Evolutionary conservation across 805 yeast species (phyloP).

Genomic region (Danielia reshetovae): DNA sequence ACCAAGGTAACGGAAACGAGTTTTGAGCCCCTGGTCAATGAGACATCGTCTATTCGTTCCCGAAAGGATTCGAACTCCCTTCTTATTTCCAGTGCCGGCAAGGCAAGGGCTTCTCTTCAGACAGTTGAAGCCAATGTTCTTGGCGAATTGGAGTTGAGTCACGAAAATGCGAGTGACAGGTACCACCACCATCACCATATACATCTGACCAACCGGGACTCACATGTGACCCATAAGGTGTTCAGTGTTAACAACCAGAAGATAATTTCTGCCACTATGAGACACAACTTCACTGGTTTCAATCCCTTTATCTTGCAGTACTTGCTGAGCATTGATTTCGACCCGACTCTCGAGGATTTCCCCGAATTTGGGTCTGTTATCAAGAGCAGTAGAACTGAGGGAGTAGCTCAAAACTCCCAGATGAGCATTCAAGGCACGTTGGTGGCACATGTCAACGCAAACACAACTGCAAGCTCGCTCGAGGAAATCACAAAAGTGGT

Average conservation of each 20-base stretch:
- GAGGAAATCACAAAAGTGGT: constrained; percentile 51
- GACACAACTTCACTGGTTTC: constrained; percentile 63
- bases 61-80: constrained; percentile 21
- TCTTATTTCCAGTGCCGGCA: constrained; percentile 27
- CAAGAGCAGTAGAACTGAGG: constrained; percentile 7
- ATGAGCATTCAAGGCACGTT: constrained; percentile 38
- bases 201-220: constrained; percentile 8
- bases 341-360: constrained; percentile 56
- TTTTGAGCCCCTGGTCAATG: constrained; percentile 10
- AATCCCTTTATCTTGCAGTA: constrained; percentile 60
- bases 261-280: constrained; percentile 32
- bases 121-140: constrained; percentile 40
- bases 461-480: constrained; percentile 37
- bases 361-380: constrained; percentile 57
- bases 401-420: background rate
- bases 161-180: constrained; percentile 21
- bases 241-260: constrained; percentile 29
- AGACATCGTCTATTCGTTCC: constrained; percentile 11
- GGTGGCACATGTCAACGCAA: constrained; percentile 64
- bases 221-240: constrained; percentile 28
- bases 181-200: constrained; percentile 13
- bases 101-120: constrained; percentile 35
- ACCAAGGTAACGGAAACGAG: constrained; percentile 20
- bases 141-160: constrained; percentile 40
- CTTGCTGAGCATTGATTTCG: constrained; percentile 49